These are phyloP conservation scores for Leucaena leucocephala DNA, from an alignment of 306 rosid species.

Conservation along the genomic window DNA sequence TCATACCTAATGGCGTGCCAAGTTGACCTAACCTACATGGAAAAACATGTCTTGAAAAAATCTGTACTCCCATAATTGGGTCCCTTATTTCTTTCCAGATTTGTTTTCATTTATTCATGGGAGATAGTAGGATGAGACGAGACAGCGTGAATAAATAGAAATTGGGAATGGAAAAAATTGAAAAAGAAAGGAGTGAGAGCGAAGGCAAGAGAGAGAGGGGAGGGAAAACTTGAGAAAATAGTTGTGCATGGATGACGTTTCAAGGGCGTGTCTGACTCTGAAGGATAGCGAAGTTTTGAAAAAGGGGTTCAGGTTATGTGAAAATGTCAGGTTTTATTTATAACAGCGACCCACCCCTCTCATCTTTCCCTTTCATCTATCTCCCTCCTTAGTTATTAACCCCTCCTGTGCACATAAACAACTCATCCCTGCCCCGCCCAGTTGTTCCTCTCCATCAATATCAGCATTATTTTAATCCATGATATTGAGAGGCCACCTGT, in stretches of 20 bases:
- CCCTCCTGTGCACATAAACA: not conserved
- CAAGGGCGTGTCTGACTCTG: slow-evolving; percentile 10
- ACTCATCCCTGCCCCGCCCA: not conserved
- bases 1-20: slow-evolving; percentile 44
- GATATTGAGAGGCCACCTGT: not conserved
- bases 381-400: not conserved
- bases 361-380: not conserved
- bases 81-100: not conserved
- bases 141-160: not conserved
- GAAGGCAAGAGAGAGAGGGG: not conserved
- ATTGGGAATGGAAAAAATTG: not conserved
- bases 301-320: slow-evolving; percentile 7
- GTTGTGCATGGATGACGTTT: slow-evolving; percentile 16
- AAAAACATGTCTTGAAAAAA: not conserved
- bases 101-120: not conserved
- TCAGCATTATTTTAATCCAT: too few species aligned
- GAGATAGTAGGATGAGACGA: not conserved
- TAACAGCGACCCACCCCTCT: slow-evolving; percentile 34
- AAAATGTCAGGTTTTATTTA: slow-evolving; percentile 29
- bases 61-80: not conserved
- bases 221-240: slow-evolving; percentile 33
- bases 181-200: not conserved
- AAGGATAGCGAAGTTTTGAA: slow-evolving; percentile 3
- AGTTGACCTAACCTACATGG: slow-evolving; percentile 39
- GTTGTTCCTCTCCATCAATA: not conserved